Base-by-base conservation (phyloP, 73 alveolate genomes). In the Blepharisma japonicum region DNA sequence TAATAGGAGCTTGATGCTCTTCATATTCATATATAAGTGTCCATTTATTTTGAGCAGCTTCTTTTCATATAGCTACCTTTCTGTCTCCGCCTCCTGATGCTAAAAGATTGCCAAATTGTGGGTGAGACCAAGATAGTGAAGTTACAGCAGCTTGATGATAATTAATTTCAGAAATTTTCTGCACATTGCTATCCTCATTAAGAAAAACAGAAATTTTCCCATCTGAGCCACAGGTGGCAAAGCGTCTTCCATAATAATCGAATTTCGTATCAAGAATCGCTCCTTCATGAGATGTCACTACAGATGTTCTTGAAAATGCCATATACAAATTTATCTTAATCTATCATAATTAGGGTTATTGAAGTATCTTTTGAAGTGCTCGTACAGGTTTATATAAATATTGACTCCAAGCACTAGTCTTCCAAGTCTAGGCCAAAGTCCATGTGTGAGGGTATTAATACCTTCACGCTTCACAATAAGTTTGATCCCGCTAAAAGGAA, bases 1-100 rank as follows among this genome's bases (percentile, higher is more conserved):
- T 56, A 14, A 74, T 56, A 1, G 83, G 83, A 20, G 83, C 78
- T 8, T 18, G 14, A 5, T 74, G 81, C 4, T 48, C 79, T 7
- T 14, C n/a, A 55, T 48, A 74, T 45, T 74, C 81, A 25, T 27
- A 74, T 8, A 27, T 27, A 14, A 56, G 39, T 14, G 51, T 48
- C 86, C 85, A 79, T 47, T 21, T 53, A 18, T 68, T 71, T 14
- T 27, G 53, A 6, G 45, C 20, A 6, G 8, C 71, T 76, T 79
- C 87, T 49, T 55, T 77, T 47, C 80, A 80, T 47, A 88, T 85
- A 66, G 72, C 85, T 47, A 85, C 81, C 81, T 81, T 79, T 80
- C 83, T 83, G 81, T 88, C 95, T 79, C 77, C 51, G 6, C 97
- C 92, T 51, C 92, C 92, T 23, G 95, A 79, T 23, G 92, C 89